Evolutionary conservation across 2,329 filamentous ascomycete species (phyloP).

Genomic region (Claviceps africana): DNA sequence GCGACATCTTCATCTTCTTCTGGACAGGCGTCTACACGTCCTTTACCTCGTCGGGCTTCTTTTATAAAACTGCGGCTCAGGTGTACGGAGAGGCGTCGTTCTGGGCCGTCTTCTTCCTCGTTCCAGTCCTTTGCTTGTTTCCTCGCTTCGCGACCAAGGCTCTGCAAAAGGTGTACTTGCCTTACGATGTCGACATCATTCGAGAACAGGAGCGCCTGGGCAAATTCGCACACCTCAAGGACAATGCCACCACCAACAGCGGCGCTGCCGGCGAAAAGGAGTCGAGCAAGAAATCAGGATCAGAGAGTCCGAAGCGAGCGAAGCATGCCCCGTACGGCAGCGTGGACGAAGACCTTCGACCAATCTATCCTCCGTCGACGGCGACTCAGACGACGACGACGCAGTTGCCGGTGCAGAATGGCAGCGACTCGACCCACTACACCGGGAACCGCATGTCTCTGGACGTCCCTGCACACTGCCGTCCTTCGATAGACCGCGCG

Average conservation of each 20-base stretch:
- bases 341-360: conserved; percentile 75
- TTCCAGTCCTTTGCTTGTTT: conserved; percentile 67
- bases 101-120: conserved; percentile 73
- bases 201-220: conserved; percentile 80
- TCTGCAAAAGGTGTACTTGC: conserved; percentile 86
- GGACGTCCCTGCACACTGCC: conserved; percentile 17
- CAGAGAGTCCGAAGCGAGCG: conserved; percentile 42
- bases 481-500: conserved; percentile 51
- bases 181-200: conserved; percentile 87
- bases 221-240: conserved; percentile 57
- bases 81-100: conserved; percentile 72
- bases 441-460: conserved; percentile 52
- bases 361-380: conserved; percentile 86
- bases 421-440: conserved; percentile 88
- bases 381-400: conserved; percentile 60
- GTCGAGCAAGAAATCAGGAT: conserved; percentile 30
- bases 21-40: conserved; percentile 81
- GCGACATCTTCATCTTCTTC: conserved; percentile 78
- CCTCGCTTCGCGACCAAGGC: conserved; percentile 79
- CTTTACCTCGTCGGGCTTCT: conserved; percentile 32
- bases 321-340: conserved; percentile 46
- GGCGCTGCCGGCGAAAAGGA: conserved; percentile 25
- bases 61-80: conserved; percentile 67
- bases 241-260: conserved; percentile 19
- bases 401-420: conserved; percentile 75